Evolutionary conservation across 176 grass and related monocot species (phyloP).

Genomic region (Miscanthus lutarioriparius): DNA sequence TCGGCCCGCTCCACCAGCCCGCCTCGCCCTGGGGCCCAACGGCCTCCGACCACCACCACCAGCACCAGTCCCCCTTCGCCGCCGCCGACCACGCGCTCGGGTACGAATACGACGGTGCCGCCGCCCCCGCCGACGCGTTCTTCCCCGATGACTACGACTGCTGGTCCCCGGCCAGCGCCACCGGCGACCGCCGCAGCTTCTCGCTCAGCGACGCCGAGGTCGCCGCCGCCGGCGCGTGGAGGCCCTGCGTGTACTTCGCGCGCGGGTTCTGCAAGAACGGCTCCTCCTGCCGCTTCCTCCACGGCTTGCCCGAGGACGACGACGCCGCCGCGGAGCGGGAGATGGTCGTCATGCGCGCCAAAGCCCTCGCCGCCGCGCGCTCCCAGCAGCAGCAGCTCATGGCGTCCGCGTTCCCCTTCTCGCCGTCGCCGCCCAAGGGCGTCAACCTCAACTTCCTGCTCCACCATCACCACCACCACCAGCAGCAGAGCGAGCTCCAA

Average conservation of each 20-base stretch:
- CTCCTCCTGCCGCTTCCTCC: slow-evolving; percentile 51
- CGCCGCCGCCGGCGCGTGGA: slow-evolving; percentile 21
- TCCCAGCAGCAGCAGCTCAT: slow-evolving; percentile 39
- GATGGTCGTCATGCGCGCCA: slow-evolving; percentile 24
- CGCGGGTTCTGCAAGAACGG: slow-evolving; percentile 56
- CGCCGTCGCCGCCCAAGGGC: slow-evolving; percentile 45
- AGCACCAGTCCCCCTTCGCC: too few species aligned
- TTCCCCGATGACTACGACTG: slow-evolving; percentile 35
- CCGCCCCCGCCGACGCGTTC: neutral
- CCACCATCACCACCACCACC: slow-evolving; percentile 37
- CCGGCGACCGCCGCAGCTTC: slow-evolving; percentile 34
- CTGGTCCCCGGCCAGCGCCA: slow-evolving; percentile 7
- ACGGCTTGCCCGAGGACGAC: slow-evolving; percentile 32
- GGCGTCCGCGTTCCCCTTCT: slow-evolving; percentile 70
- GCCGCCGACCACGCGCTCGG: neutral
- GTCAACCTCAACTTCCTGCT: slow-evolving; percentile 47
- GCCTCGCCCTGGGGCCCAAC: too few species aligned
- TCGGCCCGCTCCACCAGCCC: too few species aligned
- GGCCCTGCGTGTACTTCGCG: slow-evolving; percentile 56
- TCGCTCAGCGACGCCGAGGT: slow-evolving; percentile 29
- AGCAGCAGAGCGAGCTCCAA: slow-evolving; percentile 48
- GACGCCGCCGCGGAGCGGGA: slow-evolving; percentile 41
- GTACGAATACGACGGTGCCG: slow-evolving; percentile 2
- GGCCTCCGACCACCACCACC: too few species aligned
- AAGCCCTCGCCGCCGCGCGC: slow-evolving; percentile 16